Evolutionary conservation across 768 basidiomycete genomes (phyloP), one percentile per base, ranked within the genome.

Genomic region (Trametes meyenii): DNA sequence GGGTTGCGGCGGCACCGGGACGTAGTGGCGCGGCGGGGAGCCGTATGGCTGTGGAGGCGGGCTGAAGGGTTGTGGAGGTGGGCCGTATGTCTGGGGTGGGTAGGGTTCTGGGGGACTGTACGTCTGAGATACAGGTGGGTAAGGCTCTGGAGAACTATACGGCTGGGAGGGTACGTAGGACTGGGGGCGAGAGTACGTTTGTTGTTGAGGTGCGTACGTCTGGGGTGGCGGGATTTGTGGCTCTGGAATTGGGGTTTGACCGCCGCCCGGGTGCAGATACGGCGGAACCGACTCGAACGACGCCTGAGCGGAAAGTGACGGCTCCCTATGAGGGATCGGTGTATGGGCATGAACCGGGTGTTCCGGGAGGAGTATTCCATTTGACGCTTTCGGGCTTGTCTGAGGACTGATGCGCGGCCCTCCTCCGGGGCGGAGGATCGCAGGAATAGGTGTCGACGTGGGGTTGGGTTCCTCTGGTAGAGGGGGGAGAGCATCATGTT

Each of bases 401-500:
- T 43, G 53, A 14, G 66, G 61, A 19, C 58, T 64, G 1, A 56
- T 50, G 17, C 52, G 43, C 8, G 16, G 5, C 11, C 45, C 63
- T 11, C 70, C 71, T 3, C 78, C 75, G 16, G 83, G 77, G 38
- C 79, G 80, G n/a, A 84, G 75, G 35, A 77, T 71, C 1, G 75
- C 68, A 10, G 84, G 81, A 13, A 79, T 45, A 21, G 59, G 35
- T 8, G n/a, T 58, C 11, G 67, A 48, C 10, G 36, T 33, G 3
- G 26, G 51, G 17, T 3, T 38, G 17, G 56, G 26, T 16, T 73
- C 67, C 13, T 72, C 73, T 0, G 79, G 80, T 23, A 79, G 67
- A 17, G 81, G 77, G 13, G 83, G 81, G 12, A 82, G 71, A 7
- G 74, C 64, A 39, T 75, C 72, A 21, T 75, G 66, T 33, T 69